Base-by-base conservation (phyloP, 352 stramenopile genomes). In the Sclerospora graminicola region DNA sequence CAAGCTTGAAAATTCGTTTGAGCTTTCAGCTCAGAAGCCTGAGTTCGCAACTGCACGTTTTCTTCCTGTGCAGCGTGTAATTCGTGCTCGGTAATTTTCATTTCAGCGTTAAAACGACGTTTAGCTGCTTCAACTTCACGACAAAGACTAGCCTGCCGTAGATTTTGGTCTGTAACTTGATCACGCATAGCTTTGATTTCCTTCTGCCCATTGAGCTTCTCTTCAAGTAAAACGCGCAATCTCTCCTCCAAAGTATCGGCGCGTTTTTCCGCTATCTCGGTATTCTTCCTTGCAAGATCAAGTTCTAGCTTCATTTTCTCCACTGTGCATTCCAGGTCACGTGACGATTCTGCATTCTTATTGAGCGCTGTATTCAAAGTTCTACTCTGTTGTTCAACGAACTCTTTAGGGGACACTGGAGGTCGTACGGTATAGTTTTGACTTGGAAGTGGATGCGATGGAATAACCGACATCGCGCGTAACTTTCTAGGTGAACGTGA, bases 181-280 rank as follows among this genome's bases (percentile, higher is more conserved):
- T 69, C 66, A 4, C 69, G 58, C 29, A 70, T 57, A 13, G 69
- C 62, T 35, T 83, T 79, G 18, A 84, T 46, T 32, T 82, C 72
- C 14, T 73, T 78, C 30, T 84, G 65, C 67, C 65, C 81, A 18
- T 69, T 61, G n/a, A 86, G 49, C 30, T 86, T 86, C 34, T 86
- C 74, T 30, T 84, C 81, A 0, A 86, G 46, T 8, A 87, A 20
- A 0, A 53, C 61, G 1, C 67, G 67, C 19, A 84, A 45, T n/a
- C n/a, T n/a, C n/a, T n/a, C 23, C 84, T 87, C 8, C 21, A 3
- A 26, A 26, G 21, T 26, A 26, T 87, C 67, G 20, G 83, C 71
- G 13, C 75, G 64, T 16, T 72, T 84, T 5, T 64, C 60, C 20
- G 78, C 65, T 84, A 69, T 23, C n/a, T n/a, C n/a, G n/a, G n/a